Percentiles rank a stretch among this genome's conserved stretches.
Conservation (phyloP, 2,329 filamentous ascomycete genomes). For the Paramyrothecium sp. region DNA sequence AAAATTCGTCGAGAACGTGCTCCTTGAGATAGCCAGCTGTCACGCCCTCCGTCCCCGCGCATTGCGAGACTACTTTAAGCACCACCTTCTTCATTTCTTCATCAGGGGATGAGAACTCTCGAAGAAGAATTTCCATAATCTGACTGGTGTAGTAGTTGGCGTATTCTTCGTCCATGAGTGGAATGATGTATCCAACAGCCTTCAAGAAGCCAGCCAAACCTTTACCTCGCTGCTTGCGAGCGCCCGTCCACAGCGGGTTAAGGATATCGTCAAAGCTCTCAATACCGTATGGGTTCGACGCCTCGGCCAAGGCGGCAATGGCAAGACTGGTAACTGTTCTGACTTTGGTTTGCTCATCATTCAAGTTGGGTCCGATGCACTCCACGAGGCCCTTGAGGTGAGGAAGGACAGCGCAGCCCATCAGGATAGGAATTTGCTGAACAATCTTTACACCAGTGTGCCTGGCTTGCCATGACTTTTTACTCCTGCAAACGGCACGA, state of each 20-base stretch:
- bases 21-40: conserved; percentile 94
- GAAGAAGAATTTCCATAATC: conserved; percentile 96
- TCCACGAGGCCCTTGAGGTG: conserved; percentile 95
- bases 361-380: conserved; percentile 92
- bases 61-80: conserved; percentile 94
- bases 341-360: conserved; percentile 97
- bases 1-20: conserved; percentile 92
- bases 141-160: conserved; percentile 98
- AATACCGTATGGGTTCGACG: conserved; percentile 97
- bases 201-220: conserved; percentile 94
- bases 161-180: conserved; percentile 98
- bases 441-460: conserved; percentile 99
- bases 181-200: conserved; percentile 96
- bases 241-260: conserved; percentile 95
- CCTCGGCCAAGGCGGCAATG: conserved; percentile 91
- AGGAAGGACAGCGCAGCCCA: conserved; percentile 95
- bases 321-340: conserved; percentile 93
- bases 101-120: conserved; percentile 94
- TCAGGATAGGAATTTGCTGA: conserved; percentile 96
- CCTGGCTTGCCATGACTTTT: conserved; percentile 98
- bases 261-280: conserved; percentile 98
- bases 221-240: conserved; percentile 93
- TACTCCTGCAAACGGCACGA: conserved; percentile 91
- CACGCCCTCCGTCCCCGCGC: conserved; percentile 89
- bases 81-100: conserved; percentile 99